phyloP scores from a whole-genome alignment of 345 rosid species.

The Clarkia xantiana region DNA sequence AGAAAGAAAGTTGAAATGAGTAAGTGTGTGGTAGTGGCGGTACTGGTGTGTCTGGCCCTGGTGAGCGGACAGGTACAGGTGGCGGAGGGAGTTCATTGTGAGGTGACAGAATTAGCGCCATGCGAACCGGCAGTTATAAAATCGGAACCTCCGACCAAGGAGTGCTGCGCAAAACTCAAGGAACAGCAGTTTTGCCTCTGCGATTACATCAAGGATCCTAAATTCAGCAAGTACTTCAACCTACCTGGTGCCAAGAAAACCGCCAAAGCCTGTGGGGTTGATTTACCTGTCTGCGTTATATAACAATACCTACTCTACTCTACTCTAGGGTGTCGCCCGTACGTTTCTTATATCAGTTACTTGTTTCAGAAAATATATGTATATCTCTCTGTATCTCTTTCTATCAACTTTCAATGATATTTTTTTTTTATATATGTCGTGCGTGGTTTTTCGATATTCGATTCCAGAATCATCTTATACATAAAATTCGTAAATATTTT shows the following conservation, averaged over 20 bases:
- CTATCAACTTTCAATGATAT: no score
- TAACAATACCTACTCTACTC: no score
- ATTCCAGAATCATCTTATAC: no score
- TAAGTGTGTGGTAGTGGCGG: not conserved
- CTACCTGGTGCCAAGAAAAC: not conserved
- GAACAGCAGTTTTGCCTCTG: constrained; percentile 2
- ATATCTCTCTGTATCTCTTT: no score
- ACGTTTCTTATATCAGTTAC: no score
- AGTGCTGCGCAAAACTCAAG: constrained; percentile 5
- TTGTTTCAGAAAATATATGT: no score
- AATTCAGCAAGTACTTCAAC: not conserved
- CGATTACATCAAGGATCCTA: constrained; percentile 4
- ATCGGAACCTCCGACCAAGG: not conserved
- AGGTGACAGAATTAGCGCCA: not conserved
- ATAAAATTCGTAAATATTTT: no score
- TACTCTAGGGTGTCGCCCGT: no score
- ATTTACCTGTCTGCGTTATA: not conserved
- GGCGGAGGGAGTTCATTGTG: not conserved
- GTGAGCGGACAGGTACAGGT: not conserved
- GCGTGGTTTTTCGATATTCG: no score
- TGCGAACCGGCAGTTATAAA: not conserved
- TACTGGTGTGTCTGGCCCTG: not conserved
- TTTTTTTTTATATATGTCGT: no score
- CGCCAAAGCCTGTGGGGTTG: not conserved
- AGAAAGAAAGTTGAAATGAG: no score